Evolutionary conservation across 129 eudicot genomes (phyloP), one percentile per base, ranked within the genome.

Genomic region (Arctium minus): DNA sequence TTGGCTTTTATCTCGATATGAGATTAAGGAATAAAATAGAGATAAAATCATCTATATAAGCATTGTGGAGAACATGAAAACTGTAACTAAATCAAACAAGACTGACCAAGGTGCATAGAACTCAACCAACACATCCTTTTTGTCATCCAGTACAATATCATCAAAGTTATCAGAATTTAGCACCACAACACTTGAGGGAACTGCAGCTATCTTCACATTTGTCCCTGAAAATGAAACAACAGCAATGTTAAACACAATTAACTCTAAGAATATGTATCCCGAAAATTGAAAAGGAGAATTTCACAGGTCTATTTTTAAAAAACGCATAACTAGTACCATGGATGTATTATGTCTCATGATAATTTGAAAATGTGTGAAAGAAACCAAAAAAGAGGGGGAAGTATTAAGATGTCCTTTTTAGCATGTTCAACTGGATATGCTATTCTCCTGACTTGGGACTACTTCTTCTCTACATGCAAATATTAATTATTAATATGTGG

Each of bases 91-190:
- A 73, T 3, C 27, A 65, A 67, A 64, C 50, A 35, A 64, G 71
- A 74, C 87, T 78, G 82, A 96, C 99, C 99, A 96, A 72, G 99
- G 99, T 68, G 99, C 99, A 87, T 96, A 96, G 76, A 92, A 96
- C 91, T 96, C 99, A 62, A 93, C 99, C 80, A 96, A 88, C 69
- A 96, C 99, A 81, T 96, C 91, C 75, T 96, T 96, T 29, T 85
- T 88, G 80, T 86, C 92, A 89, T 96, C 91, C 87, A 93, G 85
- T 11, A 93, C 99, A 77, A 96, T 85, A 72, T 93, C 92, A 3
- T 93, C 87, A 79, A 96, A 96, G 91, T 93, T 96, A 30, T 96
- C 97, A 42, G 98, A 75, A 38, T 85, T 87, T 74, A 96, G 90
- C 33, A 96, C 89, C 84, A 96, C 98, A 46, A 96, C 99, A 81